Base-by-base conservation (phyloP, 139 green algal species). In the Tetradesmus obliquus region DNA sequence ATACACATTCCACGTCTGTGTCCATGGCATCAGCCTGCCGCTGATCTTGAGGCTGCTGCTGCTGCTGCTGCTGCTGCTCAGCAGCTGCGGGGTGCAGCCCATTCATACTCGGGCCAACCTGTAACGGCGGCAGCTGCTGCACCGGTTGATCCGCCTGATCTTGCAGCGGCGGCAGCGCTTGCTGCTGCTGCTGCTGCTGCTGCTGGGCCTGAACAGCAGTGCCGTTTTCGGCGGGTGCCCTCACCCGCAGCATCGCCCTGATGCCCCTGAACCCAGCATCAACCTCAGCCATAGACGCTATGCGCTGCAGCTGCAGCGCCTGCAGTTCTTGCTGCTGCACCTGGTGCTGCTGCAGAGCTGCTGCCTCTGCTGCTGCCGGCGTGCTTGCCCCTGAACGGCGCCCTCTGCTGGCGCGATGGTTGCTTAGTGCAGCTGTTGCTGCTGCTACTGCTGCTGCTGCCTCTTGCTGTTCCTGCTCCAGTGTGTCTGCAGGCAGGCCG, bases 241-340 rank as follows among this genome's bases (percentile, higher is more conserved):
- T 57, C n/a, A 91, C 76, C 1, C 55, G 76, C 55, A 91, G 86
- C 51, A 5, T 54, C 45, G 86, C 86, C 13, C 51, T 69, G 20
- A 90, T 90, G 86, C 86, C 86, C 20, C 53, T 71, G 71, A 90
- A 90, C 8, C 51, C 51, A 53, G 71, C 19, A 55, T 83, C 71
- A 12, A 55, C 9, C 12, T 84, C 86, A 32, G 86, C 86, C 20
- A 84, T 55, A 7, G 86, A 90, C 55, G 86, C 86, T 71, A 90
- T 71, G 12, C 32, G 32, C 54, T 84, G 69, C 69, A 62, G 51
- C 76, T 82, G 57, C 45, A 91, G 24, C 55, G 8, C 71, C 24
- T 45, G 58, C 76, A 32, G 53, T 51, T 91, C 74, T 69, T 91
- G 76, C 22, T 84, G 22, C 17, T 91, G 45, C 76, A 62, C 62